Percentiles rank a stretch among this genome's conserved stretches.
phyloP scores from a whole-genome alignment of 2,329 filamentous ascomycete species.

The Bimuria novae-zelandiae region DNA sequence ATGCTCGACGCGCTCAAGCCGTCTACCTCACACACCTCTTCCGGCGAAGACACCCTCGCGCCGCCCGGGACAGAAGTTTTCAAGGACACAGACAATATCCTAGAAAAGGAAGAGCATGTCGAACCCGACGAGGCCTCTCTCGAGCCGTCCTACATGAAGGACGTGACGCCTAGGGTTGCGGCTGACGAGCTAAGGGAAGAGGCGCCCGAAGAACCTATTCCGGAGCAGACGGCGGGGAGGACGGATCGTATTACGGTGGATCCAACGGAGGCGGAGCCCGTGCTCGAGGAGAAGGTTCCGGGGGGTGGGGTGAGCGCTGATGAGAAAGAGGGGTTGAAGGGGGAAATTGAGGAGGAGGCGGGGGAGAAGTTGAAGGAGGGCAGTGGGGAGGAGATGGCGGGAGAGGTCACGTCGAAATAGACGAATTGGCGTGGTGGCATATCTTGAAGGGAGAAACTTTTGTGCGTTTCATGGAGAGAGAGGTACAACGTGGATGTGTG shows the following conservation, averaged over 20 bases:
- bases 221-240: constrained; percentile 9
- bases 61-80: constrained; percentile 11
- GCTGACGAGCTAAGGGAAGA: background rate
- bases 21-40: constrained; percentile 7
- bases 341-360: constrained; percentile 11
- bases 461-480: no score
- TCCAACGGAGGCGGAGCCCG: constrained; percentile 5
- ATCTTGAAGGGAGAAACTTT: no score
- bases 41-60: background rate
- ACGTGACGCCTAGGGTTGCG: background rate
- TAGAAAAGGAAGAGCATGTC: constrained; percentile 13
- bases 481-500: no score
- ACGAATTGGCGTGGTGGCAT: no score
- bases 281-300: constrained; percentile 10
- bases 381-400: constrained; percentile 4
- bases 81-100: constrained; percentile 6
- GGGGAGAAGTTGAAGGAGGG: constrained; percentile 9
- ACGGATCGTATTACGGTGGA: constrained; percentile 8
- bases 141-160: constrained; percentile 9
- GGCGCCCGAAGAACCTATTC: constrained; percentile 5
- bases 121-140: constrained; percentile 12
- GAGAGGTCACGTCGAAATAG: background rate
- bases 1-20: constrained; percentile 28
- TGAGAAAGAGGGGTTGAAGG: constrained; percentile 1
- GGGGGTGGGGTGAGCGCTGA: constrained; percentile 3